A percentile compares a stretch with the other conserved stretches of the same genome.
Evolutionary conservation across 257 asterid species (phyloP).

Genomic region (Nicotiana sylvestris): DNA sequence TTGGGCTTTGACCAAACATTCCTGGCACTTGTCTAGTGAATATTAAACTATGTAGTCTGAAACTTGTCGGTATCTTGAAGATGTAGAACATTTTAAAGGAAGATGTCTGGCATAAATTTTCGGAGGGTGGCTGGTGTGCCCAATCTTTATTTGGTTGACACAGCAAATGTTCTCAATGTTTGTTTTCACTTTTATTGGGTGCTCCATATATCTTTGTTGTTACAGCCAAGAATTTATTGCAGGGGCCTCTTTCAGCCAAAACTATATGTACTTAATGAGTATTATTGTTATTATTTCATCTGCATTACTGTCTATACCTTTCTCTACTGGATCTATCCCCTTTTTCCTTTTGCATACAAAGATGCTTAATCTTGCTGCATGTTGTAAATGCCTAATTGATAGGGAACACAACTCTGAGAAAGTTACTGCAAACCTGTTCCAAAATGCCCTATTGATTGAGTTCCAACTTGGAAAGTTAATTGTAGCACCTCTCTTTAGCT

Average conservation of each 20-base stretch:
- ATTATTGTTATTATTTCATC: not conserved
- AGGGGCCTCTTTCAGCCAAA: not conserved
- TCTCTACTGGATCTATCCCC: not conserved
- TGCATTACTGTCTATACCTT: not conserved
- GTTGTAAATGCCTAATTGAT: not conserved
- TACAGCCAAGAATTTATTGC: not conserved
- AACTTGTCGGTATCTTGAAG: not conserved
- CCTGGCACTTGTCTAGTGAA: not conserved
- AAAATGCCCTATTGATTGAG: not conserved
- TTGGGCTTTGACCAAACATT: not conserved
- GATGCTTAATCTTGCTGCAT: not conserved
- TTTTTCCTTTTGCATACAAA: not conserved
- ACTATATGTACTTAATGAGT: not conserved
- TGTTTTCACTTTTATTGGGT: not conserved
- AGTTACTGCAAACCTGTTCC: not conserved
- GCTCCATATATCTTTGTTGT: not conserved
- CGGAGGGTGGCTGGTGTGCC: slow-evolving; percentile 1
- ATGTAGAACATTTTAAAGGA: not conserved
- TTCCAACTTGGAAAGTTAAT: not conserved
- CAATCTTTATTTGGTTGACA: not conserved
- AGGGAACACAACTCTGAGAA: not conserved
- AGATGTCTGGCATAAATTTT: not conserved
- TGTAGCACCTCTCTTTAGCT: not conserved
- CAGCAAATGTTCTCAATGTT: not conserved
- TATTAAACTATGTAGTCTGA: not conserved